phyloP scores from a whole-genome alignment of 192 early-diverging fungal species.

The Geosiphon pyriformis region DNA sequence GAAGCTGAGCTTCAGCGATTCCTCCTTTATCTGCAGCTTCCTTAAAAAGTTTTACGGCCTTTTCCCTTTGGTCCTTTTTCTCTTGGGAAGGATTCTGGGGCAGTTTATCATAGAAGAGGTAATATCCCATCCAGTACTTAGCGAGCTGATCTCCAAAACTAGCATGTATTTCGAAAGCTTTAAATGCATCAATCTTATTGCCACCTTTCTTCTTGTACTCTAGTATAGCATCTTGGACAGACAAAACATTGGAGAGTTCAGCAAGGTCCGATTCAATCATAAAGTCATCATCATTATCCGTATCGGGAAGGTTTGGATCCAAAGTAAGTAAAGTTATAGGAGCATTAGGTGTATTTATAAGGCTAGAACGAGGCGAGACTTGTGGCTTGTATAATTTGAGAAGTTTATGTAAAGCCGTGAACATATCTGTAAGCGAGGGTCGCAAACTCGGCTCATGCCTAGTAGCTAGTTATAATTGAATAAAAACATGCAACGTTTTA shows the following conservation, averaged over 20 bases:
- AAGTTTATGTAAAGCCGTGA: not conserved
- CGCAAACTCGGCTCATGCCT: not conserved
- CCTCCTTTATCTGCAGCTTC: slow-evolving; percentile 9
- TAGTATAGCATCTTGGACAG: not conserved
- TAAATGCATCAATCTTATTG: slow-evolving; percentile 1
- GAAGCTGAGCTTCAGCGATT: slow-evolving; percentile 13
- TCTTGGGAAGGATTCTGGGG: not conserved
- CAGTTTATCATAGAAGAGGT: slow-evolving; percentile 1
- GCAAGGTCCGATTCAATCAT: not conserved
- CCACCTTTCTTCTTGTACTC: slow-evolving; percentile 1
- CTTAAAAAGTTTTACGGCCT: slow-evolving; percentile 4
- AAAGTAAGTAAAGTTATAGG: not conserved
- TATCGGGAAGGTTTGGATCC: not conserved
- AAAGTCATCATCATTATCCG: not conserved
- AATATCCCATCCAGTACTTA: slow-evolving; percentile 16
- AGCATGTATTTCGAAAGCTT: slow-evolving; percentile 4
- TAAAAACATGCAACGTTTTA: no score
- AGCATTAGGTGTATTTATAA: not conserved
- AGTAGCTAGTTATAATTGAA: not conserved
- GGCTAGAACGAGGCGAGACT: not conserved
- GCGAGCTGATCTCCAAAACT: not conserved
- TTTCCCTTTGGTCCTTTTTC: not conserved
- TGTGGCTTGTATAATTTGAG: not conserved
- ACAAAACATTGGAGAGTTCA: not conserved
- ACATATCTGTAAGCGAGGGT: not conserved